Conservation (phyloP, 78 protist genomes). For the Protostelium mycophagum region DNA sequence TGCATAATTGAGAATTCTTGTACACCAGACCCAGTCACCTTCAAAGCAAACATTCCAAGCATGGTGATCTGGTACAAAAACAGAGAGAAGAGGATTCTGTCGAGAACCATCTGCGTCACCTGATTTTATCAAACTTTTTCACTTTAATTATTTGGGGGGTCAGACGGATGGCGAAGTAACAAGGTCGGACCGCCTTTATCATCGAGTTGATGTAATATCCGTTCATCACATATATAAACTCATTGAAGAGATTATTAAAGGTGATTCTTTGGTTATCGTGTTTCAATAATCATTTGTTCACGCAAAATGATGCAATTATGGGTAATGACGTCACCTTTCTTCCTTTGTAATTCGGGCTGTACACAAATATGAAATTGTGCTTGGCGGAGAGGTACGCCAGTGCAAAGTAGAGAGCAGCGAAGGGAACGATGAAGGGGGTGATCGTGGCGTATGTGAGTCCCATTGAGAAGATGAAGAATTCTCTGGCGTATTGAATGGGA, state of each 20-base stretch:
- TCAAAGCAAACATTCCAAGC: not conserved
- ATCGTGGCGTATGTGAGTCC: slow-evolving; percentile 6
- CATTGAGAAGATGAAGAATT: not conserved
- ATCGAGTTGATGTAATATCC: not conserved
- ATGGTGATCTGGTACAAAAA: not conserved
- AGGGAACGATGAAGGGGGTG: slow-evolving; percentile 7
- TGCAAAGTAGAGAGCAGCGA: slow-evolving; percentile 2
- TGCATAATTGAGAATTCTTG: not conserved
- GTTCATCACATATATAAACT: not conserved
- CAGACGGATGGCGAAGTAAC: not conserved
- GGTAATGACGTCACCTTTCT: not conserved
- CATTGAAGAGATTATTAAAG: not conserved
- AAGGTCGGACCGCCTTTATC: not conserved
- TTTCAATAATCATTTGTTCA: not conserved
- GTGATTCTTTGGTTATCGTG: not conserved
- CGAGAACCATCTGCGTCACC: not conserved
- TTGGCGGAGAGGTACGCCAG: not conserved
- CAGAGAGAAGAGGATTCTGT: not conserved
- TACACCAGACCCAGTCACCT: not conserved
- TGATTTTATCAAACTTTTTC: no score
- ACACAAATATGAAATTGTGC: not conserved
- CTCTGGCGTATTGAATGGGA: not conserved
- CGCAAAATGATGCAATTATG: not conserved
- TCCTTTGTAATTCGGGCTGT: not conserved
- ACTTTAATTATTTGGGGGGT: not conserved